phyloP scores from a whole-genome alignment of 352 stramenopile species.

The Phytophthora quininea region DNA sequence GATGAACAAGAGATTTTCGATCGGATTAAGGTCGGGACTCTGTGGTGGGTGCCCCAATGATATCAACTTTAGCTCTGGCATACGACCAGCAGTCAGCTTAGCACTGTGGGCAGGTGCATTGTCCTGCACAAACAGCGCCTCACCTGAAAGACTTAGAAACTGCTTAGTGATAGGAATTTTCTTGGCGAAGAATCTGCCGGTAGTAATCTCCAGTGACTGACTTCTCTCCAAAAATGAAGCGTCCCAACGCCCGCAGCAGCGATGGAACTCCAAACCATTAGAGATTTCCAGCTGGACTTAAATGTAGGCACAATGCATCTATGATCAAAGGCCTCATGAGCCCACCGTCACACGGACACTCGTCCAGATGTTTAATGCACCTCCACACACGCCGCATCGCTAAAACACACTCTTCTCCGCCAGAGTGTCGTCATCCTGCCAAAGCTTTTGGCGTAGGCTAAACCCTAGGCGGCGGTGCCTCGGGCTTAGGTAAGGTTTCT shows the following conservation, averaged over 20 bases:
- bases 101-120: constrained; percentile 9
- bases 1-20: constrained; percentile 10
- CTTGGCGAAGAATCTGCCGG: neutral
- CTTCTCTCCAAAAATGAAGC: neutral
- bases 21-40: constrained; percentile 13
- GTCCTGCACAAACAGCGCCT: constrained; percentile 11
- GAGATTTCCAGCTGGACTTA: neutral
- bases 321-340: neutral
- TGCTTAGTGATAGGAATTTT: neutral
- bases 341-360: constrained; percentile 1
- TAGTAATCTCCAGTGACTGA: constrained; percentile 8
- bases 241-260: constrained; percentile 2
- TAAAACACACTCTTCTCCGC: neutral
- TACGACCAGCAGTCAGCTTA: constrained; percentile 7
- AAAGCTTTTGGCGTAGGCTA: constrained; percentile 1
- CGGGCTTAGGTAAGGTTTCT: constrained; percentile 10
- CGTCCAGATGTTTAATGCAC: constrained; percentile 1
- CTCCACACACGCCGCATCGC: constrained; percentile 2
- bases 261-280: constrained; percentile 11
- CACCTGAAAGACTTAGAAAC: neutral
- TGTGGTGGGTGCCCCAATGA: constrained; percentile 8
- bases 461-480: neutral
- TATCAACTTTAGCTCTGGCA: neutral
- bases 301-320: constrained; percentile 4
- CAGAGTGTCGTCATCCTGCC: neutral